Conservation (phyloP, 306 rosid species). For the Prunus dulcis region DNA sequence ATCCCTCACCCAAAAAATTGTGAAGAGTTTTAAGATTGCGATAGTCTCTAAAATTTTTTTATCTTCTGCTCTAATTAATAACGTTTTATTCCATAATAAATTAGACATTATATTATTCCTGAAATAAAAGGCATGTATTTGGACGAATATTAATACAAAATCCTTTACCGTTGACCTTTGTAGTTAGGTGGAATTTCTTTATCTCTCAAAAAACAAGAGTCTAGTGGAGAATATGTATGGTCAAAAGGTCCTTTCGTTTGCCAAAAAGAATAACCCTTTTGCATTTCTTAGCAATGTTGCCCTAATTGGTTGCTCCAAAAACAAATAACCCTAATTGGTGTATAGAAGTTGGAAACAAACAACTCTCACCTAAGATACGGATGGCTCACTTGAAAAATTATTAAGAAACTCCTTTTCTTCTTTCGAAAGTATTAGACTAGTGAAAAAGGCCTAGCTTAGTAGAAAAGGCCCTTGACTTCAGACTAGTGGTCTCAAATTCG, state of each 20-base stretch:
- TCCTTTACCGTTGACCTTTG: neutral
- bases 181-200: neutral
- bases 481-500: rapidly evolving
- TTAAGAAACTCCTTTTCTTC: too few species aligned
- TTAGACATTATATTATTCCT: too few species aligned
- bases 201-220: neutral
- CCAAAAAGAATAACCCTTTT: neutral
- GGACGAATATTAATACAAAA: too few species aligned
- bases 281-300: neutral
- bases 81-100: too few species aligned
- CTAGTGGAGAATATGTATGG: neutral
- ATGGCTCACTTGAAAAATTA: neutral
- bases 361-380: neutral
- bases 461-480: too few species aligned
- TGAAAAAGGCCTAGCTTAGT: too few species aligned
- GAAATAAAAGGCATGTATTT: too few species aligned
- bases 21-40: neutral
- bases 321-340: neutral
- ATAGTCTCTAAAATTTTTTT: neutral
- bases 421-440: too few species aligned
- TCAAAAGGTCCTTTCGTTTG: conserved; percentile 1
- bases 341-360: neutral
- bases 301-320: neutral
- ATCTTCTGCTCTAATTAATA: neutral
- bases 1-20: neutral